Conservation (phyloP, 2,329 filamentous ascomycete genomes). For the Hawksworthiomyces lignivorus region DNA sequence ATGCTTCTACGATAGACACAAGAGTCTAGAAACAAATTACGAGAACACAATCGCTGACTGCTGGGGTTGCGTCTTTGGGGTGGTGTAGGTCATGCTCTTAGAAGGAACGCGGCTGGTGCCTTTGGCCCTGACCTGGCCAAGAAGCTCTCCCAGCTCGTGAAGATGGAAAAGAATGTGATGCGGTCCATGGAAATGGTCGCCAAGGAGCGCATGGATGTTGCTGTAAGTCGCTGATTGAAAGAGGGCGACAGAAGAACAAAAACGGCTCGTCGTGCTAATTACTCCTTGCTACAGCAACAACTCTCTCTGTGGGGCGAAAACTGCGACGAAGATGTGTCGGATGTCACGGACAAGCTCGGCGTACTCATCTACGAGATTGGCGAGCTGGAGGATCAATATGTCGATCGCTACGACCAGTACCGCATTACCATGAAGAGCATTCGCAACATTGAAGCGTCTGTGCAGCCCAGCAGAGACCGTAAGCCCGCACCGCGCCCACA, state of each 20-base stretch:
- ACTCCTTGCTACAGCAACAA: conserved; percentile 67
- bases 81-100: conserved; percentile 54
- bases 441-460: conserved; percentile 96
- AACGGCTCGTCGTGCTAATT: not conserved
- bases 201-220: conserved; percentile 95
- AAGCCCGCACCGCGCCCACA: too few relatives aligned
- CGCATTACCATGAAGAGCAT: conserved; percentile 99
- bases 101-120: conserved; percentile 66
- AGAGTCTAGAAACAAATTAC: too few relatives aligned
- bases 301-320: conserved; percentile 94
- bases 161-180: conserved; percentile 99
- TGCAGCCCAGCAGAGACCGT: conserved; percentile 97
- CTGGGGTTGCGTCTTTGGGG: conserved; percentile 10
- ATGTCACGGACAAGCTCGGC: conserved; percentile 97
- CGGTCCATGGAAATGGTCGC: conserved; percentile 93
- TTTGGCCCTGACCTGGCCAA: conserved; percentile 85
- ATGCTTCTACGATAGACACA: too few relatives aligned
- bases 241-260: not conserved
- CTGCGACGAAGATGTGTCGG: conserved; percentile 94
- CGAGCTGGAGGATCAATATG: conserved; percentile 95
- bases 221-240: conserved; percentile 74
- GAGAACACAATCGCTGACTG: too few relatives aligned
- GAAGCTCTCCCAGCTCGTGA: conserved; percentile 95
- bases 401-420: conserved; percentile 98
- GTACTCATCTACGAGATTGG: conserved; percentile 97